Evolutionary conservation across 345 rosid genomes (phyloP).

Genomic region (Dovyalis caffra): DNA sequence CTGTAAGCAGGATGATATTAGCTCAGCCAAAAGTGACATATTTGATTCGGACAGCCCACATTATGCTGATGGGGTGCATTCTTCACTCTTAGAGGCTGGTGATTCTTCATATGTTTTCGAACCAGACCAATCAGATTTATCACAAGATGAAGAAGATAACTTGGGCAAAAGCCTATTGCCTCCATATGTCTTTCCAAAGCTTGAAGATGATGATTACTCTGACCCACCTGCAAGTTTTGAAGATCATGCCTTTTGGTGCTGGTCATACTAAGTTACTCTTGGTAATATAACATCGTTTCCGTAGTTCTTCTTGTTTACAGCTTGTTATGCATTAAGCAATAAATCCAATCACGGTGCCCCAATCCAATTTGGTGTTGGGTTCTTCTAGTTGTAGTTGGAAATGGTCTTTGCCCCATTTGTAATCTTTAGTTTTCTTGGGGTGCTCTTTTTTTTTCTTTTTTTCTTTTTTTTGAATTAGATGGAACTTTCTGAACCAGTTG

Average conservation of each 20-base stretch:
- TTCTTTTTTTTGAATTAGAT: neutral
- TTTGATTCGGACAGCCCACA: conserved; percentile 38
- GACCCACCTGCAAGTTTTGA: conserved; percentile 28
- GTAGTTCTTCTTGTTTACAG: conserved; percentile 2
- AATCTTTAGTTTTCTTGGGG: conserved; percentile 17
- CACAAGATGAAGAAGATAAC: conserved; percentile 35
- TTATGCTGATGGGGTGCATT: conserved; percentile 48
- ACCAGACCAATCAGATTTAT: conserved; percentile 30
- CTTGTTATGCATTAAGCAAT: conserved; percentile 18
- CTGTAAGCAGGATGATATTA: conserved; percentile 27
- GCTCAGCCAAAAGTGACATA: conserved; percentile 31
- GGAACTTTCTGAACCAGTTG: conserved; percentile 14
- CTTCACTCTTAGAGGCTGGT: conserved; percentile 31
- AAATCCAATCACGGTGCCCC: conserved; percentile 21
- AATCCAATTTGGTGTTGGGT: conserved; percentile 17
- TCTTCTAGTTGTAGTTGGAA: conserved; percentile 17
- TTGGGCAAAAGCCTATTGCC: conserved; percentile 28
- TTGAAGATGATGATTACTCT: conserved; percentile 39
- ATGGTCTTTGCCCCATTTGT: conserved; percentile 17
- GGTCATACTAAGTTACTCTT: conserved; percentile 23
- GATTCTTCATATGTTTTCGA: conserved; percentile 34
- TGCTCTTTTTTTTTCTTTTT: neutral
- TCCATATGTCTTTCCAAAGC: conserved; percentile 28
- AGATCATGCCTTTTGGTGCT: conserved; percentile 33
- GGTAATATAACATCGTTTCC: neutral